Conservation (phyloP, 1,284 basidiomycete species). For the Naganishia sp. region DNA sequence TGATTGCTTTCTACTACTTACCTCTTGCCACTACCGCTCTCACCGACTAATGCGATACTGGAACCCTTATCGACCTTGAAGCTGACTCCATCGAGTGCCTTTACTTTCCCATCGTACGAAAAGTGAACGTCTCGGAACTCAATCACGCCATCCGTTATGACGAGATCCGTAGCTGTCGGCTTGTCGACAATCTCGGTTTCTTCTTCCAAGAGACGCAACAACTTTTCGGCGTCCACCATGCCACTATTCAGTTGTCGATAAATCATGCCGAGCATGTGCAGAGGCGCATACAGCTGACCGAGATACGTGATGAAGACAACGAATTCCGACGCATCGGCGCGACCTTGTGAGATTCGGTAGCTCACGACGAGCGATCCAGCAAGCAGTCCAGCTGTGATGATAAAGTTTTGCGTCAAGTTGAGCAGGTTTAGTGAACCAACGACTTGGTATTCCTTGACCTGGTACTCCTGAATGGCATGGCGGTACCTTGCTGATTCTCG, state of each 20-base stretch:
- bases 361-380: slow-evolving; percentile 76
- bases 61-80: slow-evolving; percentile 80
- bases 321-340: slow-evolving; percentile 51
- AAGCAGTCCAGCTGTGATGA: slow-evolving; percentile 66
- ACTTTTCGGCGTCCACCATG: slow-evolving; percentile 75
- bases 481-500: slow-evolving; percentile 74
- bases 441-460: slow-evolving; percentile 71
- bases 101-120: slow-evolving; percentile 74
- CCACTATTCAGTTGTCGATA: slow-evolving; percentile 67
- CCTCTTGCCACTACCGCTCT: slow-evolving; percentile 35
- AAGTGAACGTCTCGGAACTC: slow-evolving; percentile 82
- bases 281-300: slow-evolving; percentile 70
- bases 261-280: slow-evolving; percentile 68
- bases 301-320: slow-evolving; percentile 71
- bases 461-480: slow-evolving; percentile 73
- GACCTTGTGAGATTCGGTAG: slow-evolving; percentile 61
- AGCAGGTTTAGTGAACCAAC: slow-evolving; percentile 70
- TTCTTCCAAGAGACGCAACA: slow-evolving; percentile 72
- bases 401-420: slow-evolving; percentile 61
- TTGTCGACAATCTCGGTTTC: slow-evolving; percentile 78
- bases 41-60: slow-evolving; percentile 71
- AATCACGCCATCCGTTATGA: slow-evolving; percentile 73
- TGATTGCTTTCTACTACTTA: no score
- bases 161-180: slow-evolving; percentile 70
- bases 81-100: slow-evolving; percentile 72